Evolutionary conservation across 1,139 yeast species (phyloP).

Genomic region (Zygosaccharomyces sapae): DNA sequence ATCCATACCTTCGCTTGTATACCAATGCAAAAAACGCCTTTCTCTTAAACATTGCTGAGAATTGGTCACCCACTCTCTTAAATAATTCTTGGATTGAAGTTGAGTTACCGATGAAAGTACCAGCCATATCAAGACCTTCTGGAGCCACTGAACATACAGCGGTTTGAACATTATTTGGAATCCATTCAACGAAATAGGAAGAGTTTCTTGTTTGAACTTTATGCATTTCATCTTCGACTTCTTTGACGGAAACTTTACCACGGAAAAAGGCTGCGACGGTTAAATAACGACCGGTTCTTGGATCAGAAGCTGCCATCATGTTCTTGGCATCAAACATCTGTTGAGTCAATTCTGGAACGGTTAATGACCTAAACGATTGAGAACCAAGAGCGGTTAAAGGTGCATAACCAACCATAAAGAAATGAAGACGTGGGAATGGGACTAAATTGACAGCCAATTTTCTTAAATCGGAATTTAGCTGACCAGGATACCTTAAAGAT

Average conservation of each 20-base stretch:
- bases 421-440: constrained; percentile 92
- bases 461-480: constrained; percentile 84
- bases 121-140: constrained; percentile 78
- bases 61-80: constrained; percentile 85
- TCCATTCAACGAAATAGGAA: constrained; percentile 89
- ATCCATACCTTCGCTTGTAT: constrained; percentile 93
- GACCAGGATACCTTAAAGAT: constrained; percentile 90
- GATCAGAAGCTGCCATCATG: constrained; percentile 95
- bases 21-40: constrained; percentile 96
- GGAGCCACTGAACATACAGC: constrained; percentile 92
- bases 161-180: constrained; percentile 93
- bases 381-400: constrained; percentile 80
- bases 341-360: constrained; percentile 88
- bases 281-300: constrained; percentile 82
- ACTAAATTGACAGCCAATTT: constrained; percentile 89
- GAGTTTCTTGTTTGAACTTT: constrained; percentile 79
- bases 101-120: constrained; percentile 88
- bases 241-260: constrained; percentile 87
- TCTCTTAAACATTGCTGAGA: constrained; percentile 87
- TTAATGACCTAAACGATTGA: constrained; percentile 73
- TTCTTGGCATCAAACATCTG: constrained; percentile 88
- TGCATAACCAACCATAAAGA: constrained; percentile 92
- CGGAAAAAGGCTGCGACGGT: constrained; percentile 94
- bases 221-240: constrained; percentile 90
- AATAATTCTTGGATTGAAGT: constrained; percentile 89